These are phyloP conservation scores for Podosphaera leucotricha DNA, from an alignment of 2,329 filamentous ascomycete genomes.

Conservation along the genomic window DNA sequence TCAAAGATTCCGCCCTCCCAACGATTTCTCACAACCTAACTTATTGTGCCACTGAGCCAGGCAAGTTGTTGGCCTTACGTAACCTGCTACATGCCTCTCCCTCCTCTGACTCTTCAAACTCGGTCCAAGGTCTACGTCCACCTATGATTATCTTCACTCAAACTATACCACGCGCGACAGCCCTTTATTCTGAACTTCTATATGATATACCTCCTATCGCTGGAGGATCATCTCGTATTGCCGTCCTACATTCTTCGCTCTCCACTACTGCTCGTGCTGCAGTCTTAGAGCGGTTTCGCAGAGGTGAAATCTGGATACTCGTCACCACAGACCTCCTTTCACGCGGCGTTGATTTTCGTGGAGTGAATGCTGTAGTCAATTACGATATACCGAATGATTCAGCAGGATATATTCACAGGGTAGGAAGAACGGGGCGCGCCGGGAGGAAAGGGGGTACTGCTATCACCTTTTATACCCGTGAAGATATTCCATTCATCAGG, in stretches of 20 bases:
- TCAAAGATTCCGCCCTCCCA: constrained; percentile 88
- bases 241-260: constrained; percentile 72
- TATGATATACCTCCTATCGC: constrained; percentile 86
- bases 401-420: constrained; percentile 79
- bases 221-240: constrained; percentile 62
- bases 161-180: constrained; percentile 73
- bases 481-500: constrained; percentile 77
- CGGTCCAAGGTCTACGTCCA: constrained; percentile 33
- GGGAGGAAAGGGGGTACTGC: constrained; percentile 72
- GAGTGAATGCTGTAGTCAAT: constrained; percentile 89
- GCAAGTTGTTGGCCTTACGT: constrained; percentile 75
- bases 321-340: constrained; percentile 89
- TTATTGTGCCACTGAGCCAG: constrained; percentile 80
- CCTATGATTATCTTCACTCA: constrained; percentile 94
- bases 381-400: constrained; percentile 89
- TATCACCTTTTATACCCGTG: constrained; percentile 86
- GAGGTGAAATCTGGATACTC: constrained; percentile 83
- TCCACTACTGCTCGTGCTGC: constrained; percentile 49
- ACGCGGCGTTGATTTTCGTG: constrained; percentile 81
- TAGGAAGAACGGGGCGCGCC: constrained; percentile 72
- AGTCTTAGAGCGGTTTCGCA: constrained; percentile 76
- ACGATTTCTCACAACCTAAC: constrained; percentile 74
- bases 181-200: constrained; percentile 68
- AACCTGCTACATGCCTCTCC: constrained; percentile 64
- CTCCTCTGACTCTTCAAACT: constrained; percentile 22